Conservation (phyloP, 768 basidiomycete genomes). For the Kwoniella mangroviensis region DNA sequence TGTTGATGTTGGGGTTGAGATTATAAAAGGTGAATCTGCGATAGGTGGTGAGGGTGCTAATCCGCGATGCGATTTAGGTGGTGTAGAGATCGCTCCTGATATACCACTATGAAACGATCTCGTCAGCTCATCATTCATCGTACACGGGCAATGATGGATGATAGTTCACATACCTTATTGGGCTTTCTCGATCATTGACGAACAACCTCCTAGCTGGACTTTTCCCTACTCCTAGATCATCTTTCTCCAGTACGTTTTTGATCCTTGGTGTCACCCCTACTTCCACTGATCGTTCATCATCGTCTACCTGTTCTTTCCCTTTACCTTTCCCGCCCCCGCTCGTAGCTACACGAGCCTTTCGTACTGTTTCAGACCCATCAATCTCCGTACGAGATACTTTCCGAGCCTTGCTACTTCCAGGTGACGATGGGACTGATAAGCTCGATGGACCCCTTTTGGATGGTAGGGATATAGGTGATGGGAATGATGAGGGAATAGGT, state of each 20-base stretch:
- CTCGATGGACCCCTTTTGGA: constrained; percentile 23
- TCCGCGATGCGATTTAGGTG: constrained; percentile 17
- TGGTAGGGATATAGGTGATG: constrained; percentile 29
- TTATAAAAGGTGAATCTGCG: constrained; percentile 11
- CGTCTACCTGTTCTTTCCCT: background rate
- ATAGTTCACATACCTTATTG: constrained; percentile 20
- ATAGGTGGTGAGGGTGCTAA: constrained; percentile 23
- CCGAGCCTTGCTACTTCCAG: constrained; percentile 12
- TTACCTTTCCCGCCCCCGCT: constrained; percentile 7
- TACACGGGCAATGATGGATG: background rate
- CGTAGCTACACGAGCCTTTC: constrained; percentile 11
- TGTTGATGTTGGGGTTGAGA: constrained; percentile 7
- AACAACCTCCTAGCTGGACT: constrained; percentile 51
- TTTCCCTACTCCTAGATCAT: constrained; percentile 43
- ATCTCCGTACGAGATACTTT: constrained; percentile 18
- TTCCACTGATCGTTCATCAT: background rate
- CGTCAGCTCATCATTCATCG: constrained; percentile 12
- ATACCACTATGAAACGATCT: constrained; percentile 21
- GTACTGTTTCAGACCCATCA: constrained; percentile 20
- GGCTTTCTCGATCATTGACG: background rate
- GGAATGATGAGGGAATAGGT: constrained; percentile 6
- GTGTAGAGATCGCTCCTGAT: constrained; percentile 26
- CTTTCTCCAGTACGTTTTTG: constrained; percentile 33
- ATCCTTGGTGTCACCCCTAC: constrained; percentile 38
- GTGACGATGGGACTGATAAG: constrained; percentile 11